phyloP scores from a whole-genome alignment of 768 basidiomycete species.

The Cyathus striatus region DNA sequence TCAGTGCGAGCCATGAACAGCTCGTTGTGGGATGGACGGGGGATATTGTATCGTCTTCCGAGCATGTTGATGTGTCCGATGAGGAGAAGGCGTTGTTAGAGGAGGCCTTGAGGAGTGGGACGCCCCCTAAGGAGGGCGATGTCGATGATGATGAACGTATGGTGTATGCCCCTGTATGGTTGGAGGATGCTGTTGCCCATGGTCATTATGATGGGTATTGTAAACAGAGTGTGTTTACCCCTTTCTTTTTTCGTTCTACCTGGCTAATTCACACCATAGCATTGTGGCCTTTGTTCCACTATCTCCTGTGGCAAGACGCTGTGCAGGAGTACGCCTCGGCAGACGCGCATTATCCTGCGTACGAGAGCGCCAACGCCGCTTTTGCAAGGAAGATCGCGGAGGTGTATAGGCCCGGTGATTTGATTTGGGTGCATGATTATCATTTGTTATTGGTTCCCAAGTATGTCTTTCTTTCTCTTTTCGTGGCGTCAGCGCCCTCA shows the following conservation, averaged over 20 bases:
- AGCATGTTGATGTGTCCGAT: constrained; percentile 32
- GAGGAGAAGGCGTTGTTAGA: constrained; percentile 67
- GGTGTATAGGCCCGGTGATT: constrained; percentile 82
- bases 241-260: not conserved
- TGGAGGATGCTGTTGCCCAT: constrained; percentile 84
- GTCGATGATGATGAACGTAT: constrained; percentile 54
- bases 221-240: constrained; percentile 76
- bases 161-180: constrained; percentile 85
- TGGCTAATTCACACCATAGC: constrained; percentile 34
- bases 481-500: not conserved
- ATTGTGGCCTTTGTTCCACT: constrained; percentile 98
- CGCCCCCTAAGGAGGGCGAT: constrained; percentile 56
- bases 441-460: constrained; percentile 87
- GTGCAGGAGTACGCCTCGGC: constrained; percentile 85
- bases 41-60: constrained; percentile 45
- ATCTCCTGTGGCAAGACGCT: constrained; percentile 96
- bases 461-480: constrained; percentile 15
- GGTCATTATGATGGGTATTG: constrained; percentile 97
- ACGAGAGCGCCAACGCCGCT: constrained; percentile 76
- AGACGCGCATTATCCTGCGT: constrained; percentile 77
- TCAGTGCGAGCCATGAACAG: constrained; percentile 83
- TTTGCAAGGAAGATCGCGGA: constrained; percentile 74
- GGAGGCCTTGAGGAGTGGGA: constrained; percentile 54
- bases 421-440: constrained; percentile 95
- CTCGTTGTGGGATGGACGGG: constrained; percentile 93